Base-by-base conservation (phyloP, 441 rosid genomes). In the Bruguiera hainesii region DNA sequence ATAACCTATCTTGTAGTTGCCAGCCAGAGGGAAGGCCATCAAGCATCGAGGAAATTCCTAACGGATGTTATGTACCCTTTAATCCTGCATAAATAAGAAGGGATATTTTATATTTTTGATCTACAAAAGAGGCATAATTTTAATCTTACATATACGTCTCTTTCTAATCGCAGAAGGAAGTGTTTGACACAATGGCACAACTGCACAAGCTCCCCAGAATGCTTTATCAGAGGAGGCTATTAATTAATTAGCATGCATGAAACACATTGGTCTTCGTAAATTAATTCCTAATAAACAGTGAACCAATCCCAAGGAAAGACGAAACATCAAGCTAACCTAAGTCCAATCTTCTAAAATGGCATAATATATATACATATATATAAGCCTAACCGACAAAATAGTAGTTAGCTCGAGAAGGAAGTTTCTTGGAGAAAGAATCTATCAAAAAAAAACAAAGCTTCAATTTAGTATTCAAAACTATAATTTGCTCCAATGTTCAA, bases 91-190 rank as follows among this genome's bases (percentile, higher is more conserved):
- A 29, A 46, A 4, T 56, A 6, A 58, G 64, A 29, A 26, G 1
- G 20, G 20, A 20, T 20, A 52, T 51, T 51, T 5, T 23, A 48
- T 28, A 2, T 23, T 4, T 67, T 30, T 59, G 26, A 31, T 39
- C 39, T 26, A 28, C 56, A 61, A 61, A 52, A 37, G 19, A 53
- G 21, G 52, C 3, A 13, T 21, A 16, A 6, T 26, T 60, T 64
- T 33, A 67, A 71, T 68, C 67, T 71, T 42, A 30, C 16, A 25
- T 46, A 26, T 23, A 67, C 68, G 63, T 52, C 58, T 46, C 4
- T 33, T 20, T 37, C 33, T 21, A 23, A 18, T 19, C 8, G 51
- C 30, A 51, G 1, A 55, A 29, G 25, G 35, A 51, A 29, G 21
- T 42, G 58, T 30, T 60, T 28, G 19, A n/a, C 16, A 53, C 28